phyloP scores from a whole-genome alignment of 1,284 basidiomycete species.

The Caloboletus firmus region DNA sequence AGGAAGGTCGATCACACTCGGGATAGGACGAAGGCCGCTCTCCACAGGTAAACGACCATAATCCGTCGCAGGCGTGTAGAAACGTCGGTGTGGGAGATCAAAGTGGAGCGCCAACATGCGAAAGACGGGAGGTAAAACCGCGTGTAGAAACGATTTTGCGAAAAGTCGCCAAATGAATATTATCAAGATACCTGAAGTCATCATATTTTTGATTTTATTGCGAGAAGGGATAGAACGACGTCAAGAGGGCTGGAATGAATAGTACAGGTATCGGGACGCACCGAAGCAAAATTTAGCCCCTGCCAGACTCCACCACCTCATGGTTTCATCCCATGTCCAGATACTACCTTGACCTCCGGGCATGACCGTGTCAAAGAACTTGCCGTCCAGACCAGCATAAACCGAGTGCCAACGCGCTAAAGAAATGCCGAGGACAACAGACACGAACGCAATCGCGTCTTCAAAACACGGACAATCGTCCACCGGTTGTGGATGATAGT shows the following conservation, averaged over 20 bases:
- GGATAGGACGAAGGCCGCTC: slow-evolving; percentile 67
- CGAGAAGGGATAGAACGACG: neutral
- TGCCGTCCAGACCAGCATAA: slow-evolving; percentile 39
- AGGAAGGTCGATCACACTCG: slow-evolving; percentile 82
- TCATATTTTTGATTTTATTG: neutral
- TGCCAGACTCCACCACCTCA: slow-evolving; percentile 58
- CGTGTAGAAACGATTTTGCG: slow-evolving; percentile 74
- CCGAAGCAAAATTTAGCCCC: slow-evolving; percentile 63
- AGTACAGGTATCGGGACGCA: slow-evolving; percentile 22
- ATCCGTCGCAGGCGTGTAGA: slow-evolving; percentile 88
- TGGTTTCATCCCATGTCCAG: slow-evolving; percentile 47
- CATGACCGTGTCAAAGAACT: slow-evolving; percentile 45
- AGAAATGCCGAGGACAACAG: slow-evolving; percentile 79
- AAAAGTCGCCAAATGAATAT: slow-evolving; percentile 87
- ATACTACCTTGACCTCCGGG: slow-evolving; percentile 53
- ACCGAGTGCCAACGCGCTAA: slow-evolving; percentile 64
- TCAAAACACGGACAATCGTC: slow-evolving; percentile 99
- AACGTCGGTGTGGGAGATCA: slow-evolving; percentile 72
- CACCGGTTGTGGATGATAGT: slow-evolving; percentile 89
- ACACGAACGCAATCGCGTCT: slow-evolving; percentile 91
- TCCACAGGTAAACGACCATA: slow-evolving; percentile 70
- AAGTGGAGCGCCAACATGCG: slow-evolving; percentile 64
- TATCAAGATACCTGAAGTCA: slow-evolving; percentile 48
- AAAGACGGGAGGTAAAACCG: slow-evolving; percentile 80
- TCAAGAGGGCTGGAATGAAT: neutral